Base-by-base conservation (phyloP, 2,329 filamentous ascomycete genomes). In the Sclerotinia nivalis region DNA sequence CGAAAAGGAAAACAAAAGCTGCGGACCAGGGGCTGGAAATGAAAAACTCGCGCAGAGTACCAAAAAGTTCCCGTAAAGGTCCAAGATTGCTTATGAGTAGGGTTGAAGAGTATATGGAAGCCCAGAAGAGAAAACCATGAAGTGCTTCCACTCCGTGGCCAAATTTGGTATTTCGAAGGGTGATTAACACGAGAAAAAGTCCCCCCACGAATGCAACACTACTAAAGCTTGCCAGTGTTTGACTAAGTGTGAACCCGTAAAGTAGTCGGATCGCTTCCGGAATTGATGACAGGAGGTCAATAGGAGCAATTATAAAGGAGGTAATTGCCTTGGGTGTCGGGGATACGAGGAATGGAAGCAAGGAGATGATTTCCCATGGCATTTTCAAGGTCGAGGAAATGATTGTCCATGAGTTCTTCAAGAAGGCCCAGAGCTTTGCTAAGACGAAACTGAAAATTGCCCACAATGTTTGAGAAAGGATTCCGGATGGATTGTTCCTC, bases 1-100 rank as follows among this genome's bases (percentile, higher is more conserved):
- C 15, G 10, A 71, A 45, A 15, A 76, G 70, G 28, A 68, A 60
- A 4, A 61, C 7, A 47, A 72, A 74, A 22, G 56, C 47, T 47
- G 67, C 67, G 7, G 37, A 55, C 67, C 67, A 69, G 15, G 58
- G 58, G 15, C 31, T 55, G 20, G 34, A 28, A 25, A 4, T 4
- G 3, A 40, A 20, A n/a, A 34, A 64, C 3, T 37, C 8, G 12
- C 6, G 9, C 4, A 54, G 20, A 25, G 37, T 64, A 8, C 18
- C 49, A 20, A 55, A 9, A 1, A 45, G 25, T 45, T 31, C 49
- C 8, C 58, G 25, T 34, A 54, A 34, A 13, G 49, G 9, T 4
- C 15, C 59, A 18, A 54, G 25, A 4, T 37, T 31, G 25, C 37
- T 52, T 2, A 28, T 34, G 0, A 64, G 31, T 15, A 69, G 7